Conservation (phyloP, 257 asterid genomes). For the Asclepias syriaca region DNA sequence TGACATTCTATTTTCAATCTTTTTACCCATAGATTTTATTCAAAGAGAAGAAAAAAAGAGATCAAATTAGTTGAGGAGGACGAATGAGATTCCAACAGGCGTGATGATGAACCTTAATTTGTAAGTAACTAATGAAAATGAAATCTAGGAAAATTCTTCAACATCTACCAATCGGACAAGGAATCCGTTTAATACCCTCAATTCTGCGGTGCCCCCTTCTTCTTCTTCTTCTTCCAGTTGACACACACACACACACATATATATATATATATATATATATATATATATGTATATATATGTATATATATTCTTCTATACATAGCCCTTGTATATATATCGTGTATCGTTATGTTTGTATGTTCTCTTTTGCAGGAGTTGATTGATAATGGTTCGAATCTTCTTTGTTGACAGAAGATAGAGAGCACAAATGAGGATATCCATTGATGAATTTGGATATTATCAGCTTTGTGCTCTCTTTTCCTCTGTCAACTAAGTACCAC, state of each 20-base stretch:
- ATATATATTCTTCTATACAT: too few species aligned
- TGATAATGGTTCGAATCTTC: background rate
- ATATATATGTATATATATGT: too few species aligned
- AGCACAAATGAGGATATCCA: conserved; percentile 34
- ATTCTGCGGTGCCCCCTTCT: background rate
- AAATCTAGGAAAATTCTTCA: background rate
- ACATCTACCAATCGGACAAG: too few species aligned
- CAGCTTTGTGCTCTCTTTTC: conserved; percentile 43
- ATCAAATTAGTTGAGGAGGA: background rate
- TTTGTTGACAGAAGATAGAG: conserved; percentile 48
- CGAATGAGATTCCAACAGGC: background rate
- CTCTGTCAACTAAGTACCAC: conserved; percentile 25
- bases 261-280: too few species aligned
- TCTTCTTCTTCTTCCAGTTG: background rate
- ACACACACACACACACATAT: too few species aligned
- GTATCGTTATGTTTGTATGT: background rate
- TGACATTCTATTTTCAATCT: too few species aligned
- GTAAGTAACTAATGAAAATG: background rate
- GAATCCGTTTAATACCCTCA: too few species aligned
- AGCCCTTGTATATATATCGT: too few species aligned
- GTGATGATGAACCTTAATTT: background rate
- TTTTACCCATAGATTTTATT: too few species aligned
- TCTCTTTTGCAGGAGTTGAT: background rate
- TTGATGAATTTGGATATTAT: conserved; percentile 17
- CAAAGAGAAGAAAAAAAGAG: too few species aligned